Conservation (phyloP, 2,329 filamentous ascomycete species). For the Penicillium sp. region DNA sequence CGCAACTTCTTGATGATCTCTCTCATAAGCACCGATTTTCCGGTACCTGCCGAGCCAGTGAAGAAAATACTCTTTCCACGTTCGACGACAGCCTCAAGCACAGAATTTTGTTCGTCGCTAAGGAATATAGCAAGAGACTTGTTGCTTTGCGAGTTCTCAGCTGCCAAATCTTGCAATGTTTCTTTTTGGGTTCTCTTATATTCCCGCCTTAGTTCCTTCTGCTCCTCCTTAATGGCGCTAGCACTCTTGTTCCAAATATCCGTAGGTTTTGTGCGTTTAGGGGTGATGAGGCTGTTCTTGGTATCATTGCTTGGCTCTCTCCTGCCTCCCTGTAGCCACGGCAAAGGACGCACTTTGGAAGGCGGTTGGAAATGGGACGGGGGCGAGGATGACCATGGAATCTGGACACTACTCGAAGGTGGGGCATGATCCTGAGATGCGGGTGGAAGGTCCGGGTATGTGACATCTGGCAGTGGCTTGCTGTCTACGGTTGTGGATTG, state of each 20-base stretch:
- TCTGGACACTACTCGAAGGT: slow-evolving; percentile 55
- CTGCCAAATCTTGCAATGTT: slow-evolving; percentile 42
- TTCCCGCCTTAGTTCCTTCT: slow-evolving; percentile 69
- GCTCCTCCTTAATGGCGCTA: slow-evolving; percentile 74
- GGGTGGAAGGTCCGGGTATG: slow-evolving; percentile 39
- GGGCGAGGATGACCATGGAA: slow-evolving; percentile 70
- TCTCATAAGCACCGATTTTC: slow-evolving; percentile 93
- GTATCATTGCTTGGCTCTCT: slow-evolving; percentile 26
- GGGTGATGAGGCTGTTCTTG: slow-evolving; percentile 40
- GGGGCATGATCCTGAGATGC: slow-evolving; percentile 28
- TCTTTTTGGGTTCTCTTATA: slow-evolving; percentile 51
- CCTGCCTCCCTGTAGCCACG: slow-evolving; percentile 48
- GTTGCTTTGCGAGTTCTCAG: slow-evolving; percentile 15
- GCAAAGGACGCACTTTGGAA: slow-evolving; percentile 66
- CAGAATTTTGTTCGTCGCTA: slow-evolving; percentile 81
- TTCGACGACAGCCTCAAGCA: slow-evolving; percentile 79
- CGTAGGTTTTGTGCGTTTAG: slow-evolving; percentile 42
- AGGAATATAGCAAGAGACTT: slow-evolving; percentile 64
- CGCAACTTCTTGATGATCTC: slow-evolving; percentile 82
- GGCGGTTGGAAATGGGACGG: slow-evolving; percentile 44
- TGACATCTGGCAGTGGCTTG: slow-evolving; percentile 24
- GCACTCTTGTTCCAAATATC: slow-evolving; percentile 72
- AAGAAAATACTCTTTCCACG: slow-evolving; percentile 91
- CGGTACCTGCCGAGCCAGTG: slow-evolving; percentile 91
- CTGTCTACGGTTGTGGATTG: slow-evolving; percentile 15